Evolutionary conservation across 495 filamentous ascomycete genomes (phyloP).

Genomic region (Neurospora terricola): DNA sequence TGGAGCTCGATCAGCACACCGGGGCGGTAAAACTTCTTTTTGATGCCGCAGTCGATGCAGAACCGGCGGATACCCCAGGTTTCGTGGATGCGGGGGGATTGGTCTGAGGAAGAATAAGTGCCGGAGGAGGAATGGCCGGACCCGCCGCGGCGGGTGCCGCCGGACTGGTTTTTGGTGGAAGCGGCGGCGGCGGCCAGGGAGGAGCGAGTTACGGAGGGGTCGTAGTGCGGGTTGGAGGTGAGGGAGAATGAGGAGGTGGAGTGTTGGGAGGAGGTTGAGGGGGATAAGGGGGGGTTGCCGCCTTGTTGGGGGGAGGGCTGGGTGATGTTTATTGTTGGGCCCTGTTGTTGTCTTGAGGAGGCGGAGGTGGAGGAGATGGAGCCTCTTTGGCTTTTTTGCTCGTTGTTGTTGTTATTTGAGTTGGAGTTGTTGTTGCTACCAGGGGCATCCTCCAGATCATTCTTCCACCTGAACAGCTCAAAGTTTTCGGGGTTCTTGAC

Average conservation of each 20-base stretch:
- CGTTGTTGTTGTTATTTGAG: neutral
- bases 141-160: neutral
- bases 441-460: neutral
- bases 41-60: conserved; percentile 21
- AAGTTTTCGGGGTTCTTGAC: conserved; percentile 14
- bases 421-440: neutral
- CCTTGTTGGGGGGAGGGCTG: neutral
- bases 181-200: conserved; percentile 6
- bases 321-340: neutral
- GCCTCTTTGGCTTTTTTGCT: neutral
- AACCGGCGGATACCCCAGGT: conserved; percentile 16
- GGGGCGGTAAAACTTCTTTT: conserved; percentile 10
- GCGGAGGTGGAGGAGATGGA: neutral
- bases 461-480: conserved; percentile 15
- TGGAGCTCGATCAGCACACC: conserved; percentile 17
- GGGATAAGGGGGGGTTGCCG: neutral
- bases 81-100: conserved; percentile 11
- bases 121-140: neutral
- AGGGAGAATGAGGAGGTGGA: conserved; percentile 17
- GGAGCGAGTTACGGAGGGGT: conserved; percentile 16
- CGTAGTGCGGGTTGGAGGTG: conserved; percentile 16
- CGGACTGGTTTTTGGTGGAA: neutral
- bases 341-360: neutral
- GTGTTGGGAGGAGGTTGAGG: conserved; percentile 13
- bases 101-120: no score